A percentile compares a stretch with the other conserved stretches of the same genome.
phyloP scores from a whole-genome alignment of 257 asterid genomes.

The Penstemon barbatus region DNA sequence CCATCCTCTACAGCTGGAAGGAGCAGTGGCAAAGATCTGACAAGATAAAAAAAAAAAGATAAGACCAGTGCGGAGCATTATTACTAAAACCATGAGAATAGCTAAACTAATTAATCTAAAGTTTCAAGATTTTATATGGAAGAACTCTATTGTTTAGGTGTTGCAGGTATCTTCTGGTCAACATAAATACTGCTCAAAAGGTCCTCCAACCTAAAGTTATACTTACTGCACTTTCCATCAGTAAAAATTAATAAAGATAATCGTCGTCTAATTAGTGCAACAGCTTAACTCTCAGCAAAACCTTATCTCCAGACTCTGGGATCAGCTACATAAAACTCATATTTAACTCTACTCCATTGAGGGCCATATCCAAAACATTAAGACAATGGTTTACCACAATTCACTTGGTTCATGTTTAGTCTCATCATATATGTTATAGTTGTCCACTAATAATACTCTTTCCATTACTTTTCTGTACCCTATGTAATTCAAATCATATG shows the following conservation, averaged over 20 bases:
- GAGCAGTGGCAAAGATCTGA: constrained; percentile 90
- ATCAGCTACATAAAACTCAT: not conserved
- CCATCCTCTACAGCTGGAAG: constrained; percentile 99
- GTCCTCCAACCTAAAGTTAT: not conserved
- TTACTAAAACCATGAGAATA: constrained; percentile 3
- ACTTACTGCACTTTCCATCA: not conserved
- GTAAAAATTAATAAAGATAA: not conserved
- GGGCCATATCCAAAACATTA: not conserved
- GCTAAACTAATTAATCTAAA: not conserved
- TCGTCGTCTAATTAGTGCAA: not conserved
- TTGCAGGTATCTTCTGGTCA: not conserved
- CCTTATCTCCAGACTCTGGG: not conserved
- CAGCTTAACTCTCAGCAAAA: not conserved
- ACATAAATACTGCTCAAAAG: not conserved
- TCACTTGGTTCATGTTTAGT: no score
- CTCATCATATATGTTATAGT: no score
- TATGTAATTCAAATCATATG: no score
- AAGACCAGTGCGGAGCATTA: constrained; percentile 7
- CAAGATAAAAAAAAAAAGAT: constrained; percentile 2
- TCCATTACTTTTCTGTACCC: no score
- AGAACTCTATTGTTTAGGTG: not conserved
- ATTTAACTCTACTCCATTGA: not conserved
- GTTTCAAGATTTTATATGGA: not conserved
- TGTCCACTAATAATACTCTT: no score
- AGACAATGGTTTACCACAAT: not conserved